These are phyloP conservation scores for Cryptosporidium ryanae DNA, from an alignment of 169 alveolate species.

Conservation along the genomic window DNA sequence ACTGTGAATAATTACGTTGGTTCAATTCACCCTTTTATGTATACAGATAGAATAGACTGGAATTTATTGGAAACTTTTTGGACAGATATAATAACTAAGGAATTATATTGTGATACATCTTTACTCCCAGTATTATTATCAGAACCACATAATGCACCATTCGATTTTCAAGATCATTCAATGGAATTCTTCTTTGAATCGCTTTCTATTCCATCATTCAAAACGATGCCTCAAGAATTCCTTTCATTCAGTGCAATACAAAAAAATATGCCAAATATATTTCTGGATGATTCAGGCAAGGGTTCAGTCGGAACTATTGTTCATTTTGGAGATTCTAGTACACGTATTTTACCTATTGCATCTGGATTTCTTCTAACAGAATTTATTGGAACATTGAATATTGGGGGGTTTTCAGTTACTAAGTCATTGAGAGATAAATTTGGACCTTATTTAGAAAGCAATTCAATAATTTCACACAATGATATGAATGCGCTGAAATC, in stretches of 20 bases:
- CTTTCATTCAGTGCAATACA: constrained; percentile 50
- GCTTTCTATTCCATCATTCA: constrained; percentile 44
- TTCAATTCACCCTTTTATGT: constrained; percentile 25
- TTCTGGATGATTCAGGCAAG: constrained; percentile 4
- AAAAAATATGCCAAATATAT: constrained; percentile 43
- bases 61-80: constrained; percentile 69
- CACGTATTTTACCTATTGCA: constrained; percentile 66
- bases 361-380: constrained; percentile 63
- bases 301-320: constrained; percentile 51
- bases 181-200: constrained; percentile 73
- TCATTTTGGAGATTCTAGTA: constrained; percentile 60
- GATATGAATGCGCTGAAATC: constrained; percentile 16
- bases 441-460: constrained; percentile 1
- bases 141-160: constrained; percentile 72
- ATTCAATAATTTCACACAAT: constrained; percentile 8
- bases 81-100: constrained; percentile 63
- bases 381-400: constrained; percentile 29
- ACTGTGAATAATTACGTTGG: constrained; percentile 10
- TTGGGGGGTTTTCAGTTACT: constrained; percentile 60
- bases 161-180: constrained; percentile 66
- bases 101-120: constrained; percentile 44
- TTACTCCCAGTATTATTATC: constrained; percentile 33
- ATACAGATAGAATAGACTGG: constrained; percentile 58
- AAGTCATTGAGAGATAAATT: constrained; percentile 5
- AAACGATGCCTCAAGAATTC: constrained; percentile 45